These are phyloP conservation scores for Filobasidium floriforme DNA, from an alignment of 768 basidiomycete genomes.

Conservation along the genomic window DNA sequence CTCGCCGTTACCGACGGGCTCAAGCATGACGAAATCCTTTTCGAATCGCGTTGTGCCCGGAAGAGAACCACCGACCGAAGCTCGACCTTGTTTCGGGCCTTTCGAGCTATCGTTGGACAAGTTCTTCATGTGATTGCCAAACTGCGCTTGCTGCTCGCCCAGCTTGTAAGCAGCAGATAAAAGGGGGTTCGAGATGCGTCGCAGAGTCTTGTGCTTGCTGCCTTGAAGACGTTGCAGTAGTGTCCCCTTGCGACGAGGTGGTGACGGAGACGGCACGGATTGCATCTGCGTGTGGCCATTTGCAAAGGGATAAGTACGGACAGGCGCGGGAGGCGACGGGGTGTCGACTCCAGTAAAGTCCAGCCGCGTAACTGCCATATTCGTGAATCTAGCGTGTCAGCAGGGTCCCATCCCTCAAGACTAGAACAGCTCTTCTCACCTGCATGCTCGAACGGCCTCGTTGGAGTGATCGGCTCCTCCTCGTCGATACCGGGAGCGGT, in stretches of 20 bases:
- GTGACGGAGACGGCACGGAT: constrained; percentile 7
- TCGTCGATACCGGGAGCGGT: constrained; percentile 10
- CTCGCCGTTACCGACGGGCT: constrained; percentile 81
- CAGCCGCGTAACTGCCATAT: constrained; percentile 4
- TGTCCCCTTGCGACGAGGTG: constrained; percentile 12
- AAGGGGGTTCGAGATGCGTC: constrained; percentile 41
- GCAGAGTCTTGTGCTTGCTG: constrained; percentile 29
- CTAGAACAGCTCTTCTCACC: constrained; percentile 8
- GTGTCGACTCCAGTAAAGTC: constrained; percentile 18
- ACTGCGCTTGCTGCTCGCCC: constrained; percentile 27
- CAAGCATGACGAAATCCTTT: constrained; percentile 72
- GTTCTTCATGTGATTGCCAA: constrained; percentile 21
- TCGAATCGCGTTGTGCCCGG: constrained; percentile 58
- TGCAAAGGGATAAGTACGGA: constrained; percentile 23
- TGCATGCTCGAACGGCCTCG: constrained; percentile 16
- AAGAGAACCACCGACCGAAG: constrained; percentile 12
- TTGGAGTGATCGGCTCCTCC: constrained; percentile 23
- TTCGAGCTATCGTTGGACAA: constrained; percentile 26
- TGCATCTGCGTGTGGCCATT: neutral
- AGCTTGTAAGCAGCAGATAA: constrained; percentile 35
- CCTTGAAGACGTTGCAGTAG: constrained; percentile 10
- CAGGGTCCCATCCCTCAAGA: neutral
- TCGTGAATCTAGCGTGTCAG: neutral
- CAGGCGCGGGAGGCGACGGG: constrained; percentile 18
- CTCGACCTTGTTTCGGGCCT: constrained; percentile 7